A percentile compares a stretch with the other conserved stretches of the same genome.
These are phyloP conservation scores for Larix kaempferi DNA, from an alignment of 75 land plant species.

Conservation along the genomic window DNA sequence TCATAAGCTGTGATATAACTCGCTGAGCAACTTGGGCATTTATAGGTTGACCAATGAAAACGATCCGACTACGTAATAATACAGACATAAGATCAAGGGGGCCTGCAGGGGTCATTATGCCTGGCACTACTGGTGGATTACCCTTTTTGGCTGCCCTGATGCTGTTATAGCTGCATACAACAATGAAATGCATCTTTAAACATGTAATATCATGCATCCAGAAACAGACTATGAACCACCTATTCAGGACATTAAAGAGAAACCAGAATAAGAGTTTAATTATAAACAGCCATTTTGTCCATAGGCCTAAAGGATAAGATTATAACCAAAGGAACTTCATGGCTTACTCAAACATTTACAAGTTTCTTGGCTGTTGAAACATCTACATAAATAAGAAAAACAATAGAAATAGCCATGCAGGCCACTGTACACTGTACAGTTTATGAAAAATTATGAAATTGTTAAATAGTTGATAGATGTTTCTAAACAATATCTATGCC, in stretches of 20 bases:
- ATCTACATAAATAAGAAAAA: neutral
- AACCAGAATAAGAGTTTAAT: neutral
- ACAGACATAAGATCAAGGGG: conserved; percentile 69
- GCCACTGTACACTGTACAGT: neutral
- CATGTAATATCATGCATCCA: neutral
- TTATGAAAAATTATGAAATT: neutral
- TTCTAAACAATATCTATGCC: neutral
- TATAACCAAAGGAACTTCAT: neutral
- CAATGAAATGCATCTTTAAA: neutral
- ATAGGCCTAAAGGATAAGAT: neutral
- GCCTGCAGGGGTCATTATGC: conserved; percentile 83
- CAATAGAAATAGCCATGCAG: neutral
- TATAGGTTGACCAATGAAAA: conserved; percentile 85
- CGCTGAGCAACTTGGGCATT: conserved; percentile 86
- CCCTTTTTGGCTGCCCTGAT: conserved; percentile 62
- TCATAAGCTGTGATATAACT: conserved; percentile 90
- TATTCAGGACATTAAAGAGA: neutral
- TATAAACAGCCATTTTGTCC: neutral
- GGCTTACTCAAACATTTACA: neutral
- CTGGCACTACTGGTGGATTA: conserved; percentile 86
- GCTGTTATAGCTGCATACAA: conserved; percentile 13
- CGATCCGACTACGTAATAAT: conserved; percentile 74
- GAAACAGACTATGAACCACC: neutral
- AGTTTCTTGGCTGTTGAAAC: neutral
- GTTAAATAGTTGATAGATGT: neutral